A percentile compares a stretch with the other conserved stretches of the same genome.
phyloP scores from a whole-genome alignment of 2,329 filamentous ascomycete species.

The Stachybotrys echinatus region DNA sequence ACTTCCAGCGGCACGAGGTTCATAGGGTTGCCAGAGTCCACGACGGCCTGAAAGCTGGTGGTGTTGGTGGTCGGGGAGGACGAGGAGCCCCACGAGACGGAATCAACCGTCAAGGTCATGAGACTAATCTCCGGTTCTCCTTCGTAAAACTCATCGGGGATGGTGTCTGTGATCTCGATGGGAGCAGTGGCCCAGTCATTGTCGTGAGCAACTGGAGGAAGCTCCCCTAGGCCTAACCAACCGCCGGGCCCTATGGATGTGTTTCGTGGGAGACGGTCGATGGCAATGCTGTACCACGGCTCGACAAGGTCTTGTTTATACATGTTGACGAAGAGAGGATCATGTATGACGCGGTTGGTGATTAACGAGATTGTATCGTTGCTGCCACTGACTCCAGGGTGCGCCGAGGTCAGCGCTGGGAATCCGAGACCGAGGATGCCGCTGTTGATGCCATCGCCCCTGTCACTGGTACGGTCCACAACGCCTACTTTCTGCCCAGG shows the following conservation, averaged over 20 bases:
- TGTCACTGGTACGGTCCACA: slow-evolving; percentile 12
- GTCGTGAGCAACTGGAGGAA: slow-evolving; percentile 9
- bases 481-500: slow-evolving; percentile 11
- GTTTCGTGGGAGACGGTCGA: slow-evolving; percentile 9
- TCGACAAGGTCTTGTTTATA: slow-evolving; percentile 10
- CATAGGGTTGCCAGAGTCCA: slow-evolving; percentile 37
- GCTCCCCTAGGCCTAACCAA: slow-evolving; percentile 13
- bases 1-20: slow-evolving; percentile 32
- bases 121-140: slow-evolving; percentile 7
- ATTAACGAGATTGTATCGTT: slow-evolving; percentile 5
- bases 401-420: slow-evolving; percentile 13
- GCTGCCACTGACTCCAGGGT: slow-evolving; percentile 7
- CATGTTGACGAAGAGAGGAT: slow-evolving; percentile 11
- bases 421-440: slow-evolving; percentile 16
- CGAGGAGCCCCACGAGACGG: slow-evolving; percentile 6
- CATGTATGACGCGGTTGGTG: slow-evolving; percentile 7
- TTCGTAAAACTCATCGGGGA: slow-evolving; percentile 9
- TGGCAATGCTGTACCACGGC: slow-evolving; percentile 15
- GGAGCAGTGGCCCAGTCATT: slow-evolving; percentile 9
- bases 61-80: slow-evolving; percentile 12
- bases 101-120: slow-evolving; percentile 11
- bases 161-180: slow-evolving; percentile 11
- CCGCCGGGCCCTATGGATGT: slow-evolving; percentile 7
- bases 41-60: slow-evolving; percentile 30
- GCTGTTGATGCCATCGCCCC: slow-evolving; percentile 12